Evolutionary conservation across 306 rosid species (phyloP).

Genomic region (Parietaria judaica): DNA sequence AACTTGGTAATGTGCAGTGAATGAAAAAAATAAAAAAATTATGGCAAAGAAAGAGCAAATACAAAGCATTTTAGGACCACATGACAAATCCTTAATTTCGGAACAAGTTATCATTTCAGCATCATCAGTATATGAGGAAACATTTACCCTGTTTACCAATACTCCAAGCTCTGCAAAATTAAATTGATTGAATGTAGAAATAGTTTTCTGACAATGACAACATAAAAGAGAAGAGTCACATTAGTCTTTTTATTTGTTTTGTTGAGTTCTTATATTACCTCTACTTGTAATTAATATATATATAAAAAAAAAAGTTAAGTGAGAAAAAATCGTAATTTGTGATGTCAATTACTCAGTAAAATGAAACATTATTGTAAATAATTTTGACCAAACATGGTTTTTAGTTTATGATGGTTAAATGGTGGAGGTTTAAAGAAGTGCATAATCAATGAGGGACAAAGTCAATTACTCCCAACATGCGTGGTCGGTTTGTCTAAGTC

Average conservation of each 20-base stretch:
- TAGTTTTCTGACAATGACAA: background rate
- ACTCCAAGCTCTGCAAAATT: constrained; percentile 5
- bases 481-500: constrained; percentile 20
- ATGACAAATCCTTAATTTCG: background rate
- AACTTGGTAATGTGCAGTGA: too few relatives aligned
- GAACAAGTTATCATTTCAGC: background rate
- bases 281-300: too few relatives aligned
- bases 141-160: constrained; percentile 3
- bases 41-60: background rate
- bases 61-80: constrained; percentile 5
- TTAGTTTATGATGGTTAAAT: constrained; percentile 3
- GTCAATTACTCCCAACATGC: constrained; percentile 7
- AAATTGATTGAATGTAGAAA: constrained; percentile 3
- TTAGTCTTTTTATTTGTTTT: too few relatives aligned
- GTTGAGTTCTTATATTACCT: too few relatives aligned
- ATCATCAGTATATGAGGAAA: background rate
- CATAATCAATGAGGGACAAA: constrained; percentile 9
- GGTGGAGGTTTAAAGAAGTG: background rate
- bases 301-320: too few relatives aligned
- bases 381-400: constrained; percentile 4
- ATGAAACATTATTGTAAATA: background rate
- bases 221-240: background rate
- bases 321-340: too few relatives aligned
- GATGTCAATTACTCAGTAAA: background rate
- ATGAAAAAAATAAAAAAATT: background rate